Base-by-base conservation (phyloP, 768 basidiomycete genomes). In the Leccinellum rugosiceps region DNA sequence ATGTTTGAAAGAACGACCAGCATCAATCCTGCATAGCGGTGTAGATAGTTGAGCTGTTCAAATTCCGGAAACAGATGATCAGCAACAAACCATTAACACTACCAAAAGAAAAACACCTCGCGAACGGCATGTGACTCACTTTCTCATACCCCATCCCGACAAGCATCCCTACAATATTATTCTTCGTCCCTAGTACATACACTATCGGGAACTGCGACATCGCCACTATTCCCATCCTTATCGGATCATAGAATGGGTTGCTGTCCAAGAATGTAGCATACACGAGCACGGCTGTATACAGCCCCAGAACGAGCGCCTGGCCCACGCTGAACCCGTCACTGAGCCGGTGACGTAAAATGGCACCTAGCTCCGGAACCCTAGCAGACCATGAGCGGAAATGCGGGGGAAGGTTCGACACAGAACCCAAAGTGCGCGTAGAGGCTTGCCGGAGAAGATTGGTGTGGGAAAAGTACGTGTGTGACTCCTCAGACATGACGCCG, bases 21-120 rank as follows among this genome's bases (percentile, higher is more conserved):
- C 55, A 80, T 57, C 5, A 72, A 57, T 14, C 84, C 84, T 1
- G 74, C 69, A 65, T 78, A 80, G n/a, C 83, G 81, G 64, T 85
- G 84, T 25, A 85, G 65, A 65, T 73, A 82, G 66, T 83, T 83
- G 56, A 81, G 65, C 76, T 83, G 59, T 47, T 58, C 58, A 47
- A 30, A 34, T 52, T 43, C 7, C 44, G 10, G 17, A 46, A 26
- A n/a, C 3, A 38, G 21, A 41, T 19, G 13, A 50, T 57, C 34
- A 49, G 35, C 34, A 48, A 41, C n/a, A 26, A 49, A 11, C n/a
- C 14, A 28, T 25, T 17, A 19, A 44, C 2, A n/a, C 28, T 17
- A 6, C 19, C 13, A 25, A 25, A 14, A 35, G 25, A 43, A 13
- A 49, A 34, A 31, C 9, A 6, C 25, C 30, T n/a, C 19, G 7